Evolutionary conservation across 2,329 filamentous ascomycete genomes (phyloP), one percentile per base, ranked within the genome.

Genomic region (Chrysosphaeria jannelii): DNA sequence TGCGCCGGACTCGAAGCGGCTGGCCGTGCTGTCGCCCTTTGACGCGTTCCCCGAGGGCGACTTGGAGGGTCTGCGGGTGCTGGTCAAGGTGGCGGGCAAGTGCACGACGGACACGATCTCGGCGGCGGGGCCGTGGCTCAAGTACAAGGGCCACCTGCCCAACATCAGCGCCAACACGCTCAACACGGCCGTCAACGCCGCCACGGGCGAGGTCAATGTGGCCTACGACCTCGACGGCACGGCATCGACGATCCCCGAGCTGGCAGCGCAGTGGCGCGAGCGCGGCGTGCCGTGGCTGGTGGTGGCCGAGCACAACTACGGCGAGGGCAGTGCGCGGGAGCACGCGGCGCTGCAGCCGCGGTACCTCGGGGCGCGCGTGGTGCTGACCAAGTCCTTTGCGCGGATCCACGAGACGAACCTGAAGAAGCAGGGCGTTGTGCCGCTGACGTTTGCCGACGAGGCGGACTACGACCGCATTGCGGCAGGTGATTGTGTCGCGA

Each of bases 81-180:
- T 97, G 10, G 81, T 89, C 54, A 93, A 93, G 50, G 71, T 93
- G 32, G 71, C 79, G 31, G 85, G 85, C 32, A 90, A 97, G 50
- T 97, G 85, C 56, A 97, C 85, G 27, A 97, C 85, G 20, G 85
- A 97, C 47, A 93, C 85, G 35, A 97, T 97, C 46, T 93, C 79
- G 18, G 81, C 81, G 16, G 81, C 81, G 1, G 81, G 81, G 5
- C 81, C 81, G 10, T 93, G 81, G 81, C 62, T 97, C 34, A 93
- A 93, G 49, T 97, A 93, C 63, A 93, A 93, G 56, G 85, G 85
- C 31, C 85, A 97, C 46, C 62, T 97, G 31, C 76, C 85, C 43
- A 97, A 97, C 53, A 97, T 97, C 44, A 72, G 68, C 35, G 76
- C 76, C 40, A 97, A 97, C 58, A 97, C 85, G 3, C 63, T 97